phyloP scores from a whole-genome alignment of 2,329 filamentous ascomycete genomes.

The Fusarium sp. region DNA sequence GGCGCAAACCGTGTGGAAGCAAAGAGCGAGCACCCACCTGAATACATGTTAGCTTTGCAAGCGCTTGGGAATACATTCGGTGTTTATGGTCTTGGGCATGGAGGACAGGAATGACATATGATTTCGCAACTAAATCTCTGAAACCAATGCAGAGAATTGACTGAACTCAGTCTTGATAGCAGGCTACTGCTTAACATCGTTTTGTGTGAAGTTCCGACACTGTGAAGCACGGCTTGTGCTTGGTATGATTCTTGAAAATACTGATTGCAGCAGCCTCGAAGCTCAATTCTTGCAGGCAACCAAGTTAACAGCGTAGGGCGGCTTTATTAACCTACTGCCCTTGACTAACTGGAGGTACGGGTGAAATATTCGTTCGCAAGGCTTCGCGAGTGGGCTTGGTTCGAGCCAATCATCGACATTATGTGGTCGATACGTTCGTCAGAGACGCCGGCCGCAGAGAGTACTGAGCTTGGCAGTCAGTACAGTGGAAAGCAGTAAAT shows the following conservation, averaged over 20 bases:
- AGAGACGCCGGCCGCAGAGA: not conserved
- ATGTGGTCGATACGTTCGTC: too few species aligned
- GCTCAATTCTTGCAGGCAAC: not conserved
- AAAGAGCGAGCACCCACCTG: conserved; percentile 14
- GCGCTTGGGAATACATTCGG: conserved; percentile 31
- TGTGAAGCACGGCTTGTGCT: not conserved
- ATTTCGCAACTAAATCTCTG: conserved; percentile 22
- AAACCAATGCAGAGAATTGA: conserved; percentile 19
- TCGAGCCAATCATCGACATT: not conserved
- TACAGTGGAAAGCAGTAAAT: not conserved
- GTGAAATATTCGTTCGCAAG: not conserved
- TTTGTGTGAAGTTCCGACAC: not conserved
- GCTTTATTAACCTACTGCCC: not conserved
- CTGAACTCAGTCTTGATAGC: not conserved
- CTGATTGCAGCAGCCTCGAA: not conserved
- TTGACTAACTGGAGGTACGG: not conserved
- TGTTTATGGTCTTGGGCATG: conserved; percentile 30
- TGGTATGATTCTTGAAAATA: not conserved
- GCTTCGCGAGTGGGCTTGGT: not conserved
- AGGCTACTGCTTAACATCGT: not conserved
- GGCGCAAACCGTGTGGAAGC: not conserved
- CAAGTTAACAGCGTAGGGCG: not conserved
- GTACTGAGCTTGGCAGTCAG: not conserved
- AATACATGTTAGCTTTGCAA: conserved; percentile 35
- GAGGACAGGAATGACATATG: conserved; percentile 28